phyloP scores from a whole-genome alignment of 495 filamentous ascomycete species.

The Xylaria bambusicola region DNA sequence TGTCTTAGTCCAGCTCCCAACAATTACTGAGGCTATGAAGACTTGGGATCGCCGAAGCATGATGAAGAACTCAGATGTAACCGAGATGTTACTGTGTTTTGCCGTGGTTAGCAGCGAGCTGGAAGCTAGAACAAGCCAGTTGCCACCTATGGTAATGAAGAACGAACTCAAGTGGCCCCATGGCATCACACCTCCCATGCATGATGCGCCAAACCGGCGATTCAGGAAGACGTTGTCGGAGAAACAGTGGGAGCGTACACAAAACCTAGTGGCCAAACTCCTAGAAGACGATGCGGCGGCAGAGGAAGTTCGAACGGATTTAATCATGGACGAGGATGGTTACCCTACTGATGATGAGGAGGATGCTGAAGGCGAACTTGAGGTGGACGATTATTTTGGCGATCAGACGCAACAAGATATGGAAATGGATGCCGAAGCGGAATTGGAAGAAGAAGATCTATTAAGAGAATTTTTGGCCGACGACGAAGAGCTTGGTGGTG shows the following conservation, averaged over 20 bases:
- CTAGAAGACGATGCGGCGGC: constrained; percentile 61
- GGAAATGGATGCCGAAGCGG: constrained; percentile 33
- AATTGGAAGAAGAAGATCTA: constrained; percentile 42
- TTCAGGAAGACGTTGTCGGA: constrained; percentile 84
- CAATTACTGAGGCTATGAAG: constrained; percentile 93
- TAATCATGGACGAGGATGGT: constrained; percentile 48
- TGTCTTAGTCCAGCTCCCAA: constrained; percentile 82
- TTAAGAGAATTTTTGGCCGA: constrained; percentile 35
- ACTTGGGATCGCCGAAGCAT: constrained; percentile 89
- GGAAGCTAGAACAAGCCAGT: constrained; percentile 65
- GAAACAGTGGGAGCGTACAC: constrained; percentile 84
- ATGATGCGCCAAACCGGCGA: constrained; percentile 77
- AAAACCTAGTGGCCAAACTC: constrained; percentile 76
- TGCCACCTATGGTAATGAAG: constrained; percentile 66
- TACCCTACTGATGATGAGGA: constrained; percentile 53
- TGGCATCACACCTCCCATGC: constrained; percentile 89
- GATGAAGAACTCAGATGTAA: constrained; percentile 93
- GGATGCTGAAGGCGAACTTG: constrained; percentile 55
- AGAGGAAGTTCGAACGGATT: constrained; percentile 52
- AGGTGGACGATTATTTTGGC: constrained; percentile 48
- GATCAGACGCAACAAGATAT: constrained; percentile 19
- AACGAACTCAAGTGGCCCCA: constrained; percentile 81
- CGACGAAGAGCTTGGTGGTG: constrained; percentile 26
- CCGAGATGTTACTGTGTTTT: constrained; percentile 89
- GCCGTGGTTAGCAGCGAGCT: constrained; percentile 69